Evolutionary conservation across 495 filamentous ascomycete genomes (phyloP).

Genomic region (Aspergillus homomorphus): DNA sequence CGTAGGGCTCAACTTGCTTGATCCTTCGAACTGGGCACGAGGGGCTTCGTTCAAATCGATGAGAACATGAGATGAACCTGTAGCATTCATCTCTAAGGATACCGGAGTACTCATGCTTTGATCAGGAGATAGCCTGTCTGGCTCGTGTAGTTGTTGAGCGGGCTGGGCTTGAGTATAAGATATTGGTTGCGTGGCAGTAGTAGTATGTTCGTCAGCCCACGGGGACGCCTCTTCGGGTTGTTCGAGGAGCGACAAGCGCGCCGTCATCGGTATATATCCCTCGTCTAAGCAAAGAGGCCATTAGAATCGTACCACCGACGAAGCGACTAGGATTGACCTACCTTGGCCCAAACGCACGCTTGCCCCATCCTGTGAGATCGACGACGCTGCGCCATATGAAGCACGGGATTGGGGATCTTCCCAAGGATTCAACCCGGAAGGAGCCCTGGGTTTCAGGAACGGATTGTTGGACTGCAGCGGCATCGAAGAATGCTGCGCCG

Average conservation of each 20-base stretch:
- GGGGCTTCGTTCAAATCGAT: constrained; percentile 34
- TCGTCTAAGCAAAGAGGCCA: constrained; percentile 28
- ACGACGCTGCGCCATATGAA: constrained; percentile 21
- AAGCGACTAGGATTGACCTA: constrained; percentile 14
- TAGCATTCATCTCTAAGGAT: constrained; percentile 29
- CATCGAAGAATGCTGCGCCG: constrained; percentile 18
- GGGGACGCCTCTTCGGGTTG: constrained; percentile 24
- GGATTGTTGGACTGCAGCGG: constrained; percentile 46
- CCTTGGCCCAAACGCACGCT: constrained; percentile 35
- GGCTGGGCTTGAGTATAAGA: constrained; percentile 1
- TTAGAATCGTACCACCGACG: background rate
- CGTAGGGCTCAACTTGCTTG: constrained; percentile 13
- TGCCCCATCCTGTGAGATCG: constrained; percentile 19
- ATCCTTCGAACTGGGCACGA: constrained; percentile 7
- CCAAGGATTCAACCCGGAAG: constrained; percentile 21
- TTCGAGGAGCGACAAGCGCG: constrained; percentile 42
- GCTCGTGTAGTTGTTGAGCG: constrained; percentile 8
- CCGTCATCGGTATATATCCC: constrained; percentile 48
- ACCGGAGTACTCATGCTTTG: constrained; percentile 24
- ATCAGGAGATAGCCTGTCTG: constrained; percentile 20
- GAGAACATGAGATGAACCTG: constrained; percentile 38
- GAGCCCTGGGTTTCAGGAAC: constrained; percentile 35
- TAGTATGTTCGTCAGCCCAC: constrained; percentile 22
- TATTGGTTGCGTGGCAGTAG: background rate
- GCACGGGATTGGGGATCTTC: constrained; percentile 26